Base-by-base conservation (phyloP, 495 filamentous ascomycete genomes). In the Jackrogersella multiformis region DNA sequence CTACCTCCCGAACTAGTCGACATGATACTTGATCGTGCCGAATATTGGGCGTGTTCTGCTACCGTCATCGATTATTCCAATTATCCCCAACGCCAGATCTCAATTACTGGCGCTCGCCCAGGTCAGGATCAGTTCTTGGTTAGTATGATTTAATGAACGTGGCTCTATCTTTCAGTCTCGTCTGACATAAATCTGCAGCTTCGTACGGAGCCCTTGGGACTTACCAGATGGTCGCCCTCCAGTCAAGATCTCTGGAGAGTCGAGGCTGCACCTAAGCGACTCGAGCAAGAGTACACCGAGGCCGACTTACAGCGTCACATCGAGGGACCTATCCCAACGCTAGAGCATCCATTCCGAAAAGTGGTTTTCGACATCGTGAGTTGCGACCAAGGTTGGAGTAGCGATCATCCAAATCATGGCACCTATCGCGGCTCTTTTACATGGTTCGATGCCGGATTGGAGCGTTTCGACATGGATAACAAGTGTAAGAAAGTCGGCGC, bases 391-490 rank as follows among this genome's bases (percentile, higher is more conserved):
- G 91, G 90, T 2, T 89, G 80, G 78, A 81, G 81, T 39, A 76
- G 79, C 4, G 67, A 74, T 0, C 15, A 23, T 4, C 18, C 48
- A 1, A 64, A 78, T 30, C 70, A 76, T 4, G 75, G 82, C 38
- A 85, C 81, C n/a, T 91, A 85, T 67, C 57, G 75, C 4, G 75
- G 69, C 12, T 88, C 88, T 0, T 90, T 76, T 73, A 91, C 89
- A 0, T 93, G 90, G 90, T 92, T 92, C 67, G 89, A 91, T 42
- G 83, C 79, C 3, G 87, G 88, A 0, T 62, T 84, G 15, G 84
- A 86, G 46, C 76, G 79, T 12, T 77, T 83, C 42, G 74, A 78
- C 32, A 55, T 56, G 48, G 41, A 57, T 0, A 67, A 73, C 12
- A 23, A 52, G 12, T 41, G 72, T 77, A 55, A 45, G 71, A 28